Base-by-base conservation (phyloP, 176 grass and related monocot genomes). In the Miscanthus lutarioriparius region DNA sequence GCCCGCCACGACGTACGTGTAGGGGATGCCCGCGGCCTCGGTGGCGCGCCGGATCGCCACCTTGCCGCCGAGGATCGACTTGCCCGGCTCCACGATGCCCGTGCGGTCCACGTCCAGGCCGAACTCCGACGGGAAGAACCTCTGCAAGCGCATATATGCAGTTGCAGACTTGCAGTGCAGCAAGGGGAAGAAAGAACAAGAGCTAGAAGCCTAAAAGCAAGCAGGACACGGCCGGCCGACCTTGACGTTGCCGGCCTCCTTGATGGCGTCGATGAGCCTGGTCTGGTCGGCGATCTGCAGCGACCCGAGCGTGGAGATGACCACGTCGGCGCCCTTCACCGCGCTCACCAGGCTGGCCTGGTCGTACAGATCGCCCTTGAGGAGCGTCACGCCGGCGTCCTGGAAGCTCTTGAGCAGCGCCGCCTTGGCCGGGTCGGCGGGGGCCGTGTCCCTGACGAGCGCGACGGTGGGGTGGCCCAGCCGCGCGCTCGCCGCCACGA, bases 81-180 rank as follows among this genome's bases (percentile, higher is more conserved):
- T 91, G 2, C 43, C 89, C 0, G 92, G 86, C 51, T 94, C 92
- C 53, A 94, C 89, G 10, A 72, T 56, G 6, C 64, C 22, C 13
- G 27, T 13, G 23, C 64, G 71, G 80, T 89, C 92, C 13, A 78
- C 80, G 68, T 94, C 92, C 44, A 77, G 53, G 0, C 92, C 89
- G 58, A 94, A 94, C 64, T 94, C 89, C 8, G 92, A 91, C 12
- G 89, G 92, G 15, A 94, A n/a, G 83, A 94, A 91, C 75, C 92
- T 84, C 89, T 88, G 78, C 23, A 4, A 1, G 51, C 11, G 10
- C 3, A 10, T 43, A 10, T 13, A 15, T 47, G 44, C 44, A 47
- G 12, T 32, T 32, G 32, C 32, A 32, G 32, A 32, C 32, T 32
- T 32, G 32, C 32, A 32, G 32, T 1, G 32, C 32, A 32, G 32